Base-by-base conservation (phyloP, 257 asterid genomes). In the Plantago elongata region DNA sequence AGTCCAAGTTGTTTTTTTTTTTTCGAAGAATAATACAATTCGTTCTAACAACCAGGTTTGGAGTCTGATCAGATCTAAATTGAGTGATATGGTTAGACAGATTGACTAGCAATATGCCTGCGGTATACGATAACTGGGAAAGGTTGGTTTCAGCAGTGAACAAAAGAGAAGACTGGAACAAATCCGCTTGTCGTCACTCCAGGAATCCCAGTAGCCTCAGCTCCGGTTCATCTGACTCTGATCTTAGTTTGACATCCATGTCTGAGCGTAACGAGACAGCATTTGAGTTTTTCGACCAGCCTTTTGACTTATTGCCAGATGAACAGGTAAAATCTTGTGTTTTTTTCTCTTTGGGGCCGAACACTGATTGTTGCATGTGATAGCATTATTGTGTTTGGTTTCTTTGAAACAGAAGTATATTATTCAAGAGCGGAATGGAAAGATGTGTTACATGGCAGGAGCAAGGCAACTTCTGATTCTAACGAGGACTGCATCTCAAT, bases 381-480 rank as follows among this genome's bases (percentile, higher is more conserved):
- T 9, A 45, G 51, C 6, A 47, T 8, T 12, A 15, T 15, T 0
- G 18, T 9, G 17, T 27, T n/a, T 7, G 18, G 27, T 50, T 50
- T 50, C 29, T 50, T 30, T 57, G 37, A 9, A 16, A 42, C 77
- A 57, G 77, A 73, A 65, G 45, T 37, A 50, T 51, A 51, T 44
- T 11, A 40, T 67, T n/a, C 60, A 68, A 12, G 62, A 48, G 38
- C 45, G 14, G 57, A 62, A 50, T 13, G 78, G 78, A 6, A 73
- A 68, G 37, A 58, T 57, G 14, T 57, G 67, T 52, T 68, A 49
- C 37, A 37, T 73, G 69, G 51, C 60, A 13, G 71, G 67, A 51
- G 63, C 67, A 37, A 58, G 52, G 47, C 54, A 43, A 29, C 70
- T 73, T 5, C 1, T 13, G 18, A 67, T 72, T 43, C 2, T 42